Evolutionary conservation across 1,284 basidiomycete genomes (phyloP).

Genomic region (Omphalotus olearius): DNA sequence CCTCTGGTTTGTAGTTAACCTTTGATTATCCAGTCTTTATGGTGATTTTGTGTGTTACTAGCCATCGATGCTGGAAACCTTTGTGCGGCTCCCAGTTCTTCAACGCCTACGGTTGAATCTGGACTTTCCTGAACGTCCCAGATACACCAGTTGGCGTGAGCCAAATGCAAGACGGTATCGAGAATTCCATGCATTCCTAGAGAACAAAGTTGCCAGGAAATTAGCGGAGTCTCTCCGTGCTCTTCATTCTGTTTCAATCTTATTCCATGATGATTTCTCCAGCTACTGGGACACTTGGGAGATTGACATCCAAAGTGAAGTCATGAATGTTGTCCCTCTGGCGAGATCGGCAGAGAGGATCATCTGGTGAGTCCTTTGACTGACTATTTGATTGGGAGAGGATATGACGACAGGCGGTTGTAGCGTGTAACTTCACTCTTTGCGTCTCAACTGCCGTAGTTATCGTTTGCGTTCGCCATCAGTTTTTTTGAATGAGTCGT

Average conservation of each 20-base stretch:
- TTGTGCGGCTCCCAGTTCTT: background rate
- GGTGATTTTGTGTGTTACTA: background rate
- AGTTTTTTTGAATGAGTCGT: too few relatives aligned
- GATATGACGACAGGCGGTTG: too few relatives aligned
- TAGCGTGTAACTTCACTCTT: too few relatives aligned
- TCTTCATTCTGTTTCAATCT: conserved; percentile 4
- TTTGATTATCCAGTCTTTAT: background rate
- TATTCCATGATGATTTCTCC: conserved; percentile 14
- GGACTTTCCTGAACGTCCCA: conserved; percentile 10
- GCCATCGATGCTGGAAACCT: conserved; percentile 4
- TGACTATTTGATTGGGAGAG: too few relatives aligned
- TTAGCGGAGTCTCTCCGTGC: conserved; percentile 3
- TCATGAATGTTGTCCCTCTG: too few relatives aligned
- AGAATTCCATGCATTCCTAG: background rate
- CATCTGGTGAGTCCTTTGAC: too few relatives aligned
- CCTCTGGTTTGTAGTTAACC: conserved; percentile 8
- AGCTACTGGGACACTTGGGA: conserved; percentile 15
- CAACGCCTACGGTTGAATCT: conserved; percentile 10
- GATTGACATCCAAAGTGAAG: background rate
- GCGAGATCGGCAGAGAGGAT: too few relatives aligned
- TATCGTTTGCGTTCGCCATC: too few relatives aligned
- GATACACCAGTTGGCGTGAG: conserved; percentile 1
- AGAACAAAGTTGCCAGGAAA: conserved; percentile 1
- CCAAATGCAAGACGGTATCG: conserved; percentile 1
- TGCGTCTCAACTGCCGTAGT: too few relatives aligned